Conservation (phyloP, 2,329 filamentous ascomycete genomes). For the Fusarium pseudocircinatum region DNA sequence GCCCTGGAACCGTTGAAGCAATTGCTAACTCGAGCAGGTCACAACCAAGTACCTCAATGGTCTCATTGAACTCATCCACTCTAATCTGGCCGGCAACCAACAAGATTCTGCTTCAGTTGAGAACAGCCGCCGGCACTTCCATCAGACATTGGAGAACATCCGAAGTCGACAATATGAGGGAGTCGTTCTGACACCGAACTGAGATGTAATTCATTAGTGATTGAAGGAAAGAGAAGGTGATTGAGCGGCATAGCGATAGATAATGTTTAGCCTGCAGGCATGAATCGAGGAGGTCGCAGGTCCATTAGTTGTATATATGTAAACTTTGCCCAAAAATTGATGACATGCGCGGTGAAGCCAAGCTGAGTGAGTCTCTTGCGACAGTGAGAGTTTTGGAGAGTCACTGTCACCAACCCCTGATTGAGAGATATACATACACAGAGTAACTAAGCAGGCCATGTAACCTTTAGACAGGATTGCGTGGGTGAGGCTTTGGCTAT, state of each 20-base stretch:
- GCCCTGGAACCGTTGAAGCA: background rate
- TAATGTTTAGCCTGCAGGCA: constrained; percentile 37
- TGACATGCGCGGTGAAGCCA: constrained; percentile 3
- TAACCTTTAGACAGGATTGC: background rate
- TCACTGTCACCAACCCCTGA: background rate
- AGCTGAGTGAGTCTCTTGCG: background rate
- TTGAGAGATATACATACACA: background rate
- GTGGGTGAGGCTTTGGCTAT: background rate
- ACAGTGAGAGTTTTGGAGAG: constrained; percentile 15
- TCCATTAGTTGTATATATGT: constrained; percentile 44
- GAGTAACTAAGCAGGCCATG: background rate
- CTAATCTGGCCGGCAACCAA: constrained; percentile 87
- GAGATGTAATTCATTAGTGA: constrained; percentile 5
- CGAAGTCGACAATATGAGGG: constrained; percentile 91
- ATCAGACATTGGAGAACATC: constrained; percentile 95
- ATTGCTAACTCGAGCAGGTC: constrained; percentile 58
- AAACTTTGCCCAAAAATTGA: constrained; percentile 39
- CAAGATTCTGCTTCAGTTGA: constrained; percentile 85
- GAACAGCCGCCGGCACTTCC: constrained; percentile 91
- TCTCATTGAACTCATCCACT: constrained; percentile 97
- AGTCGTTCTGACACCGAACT: constrained; percentile 75
- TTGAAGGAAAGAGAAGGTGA: constrained; percentile 12
- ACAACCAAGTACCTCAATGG: constrained; percentile 98
- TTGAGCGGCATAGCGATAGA: constrained; percentile 40
- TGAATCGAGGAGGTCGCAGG: constrained; percentile 26